Percentiles rank a stretch among this genome's conserved stretches.
Conservation (phyloP, 768 basidiomycete genomes). For the Tricholoma furcatifolium region DNA sequence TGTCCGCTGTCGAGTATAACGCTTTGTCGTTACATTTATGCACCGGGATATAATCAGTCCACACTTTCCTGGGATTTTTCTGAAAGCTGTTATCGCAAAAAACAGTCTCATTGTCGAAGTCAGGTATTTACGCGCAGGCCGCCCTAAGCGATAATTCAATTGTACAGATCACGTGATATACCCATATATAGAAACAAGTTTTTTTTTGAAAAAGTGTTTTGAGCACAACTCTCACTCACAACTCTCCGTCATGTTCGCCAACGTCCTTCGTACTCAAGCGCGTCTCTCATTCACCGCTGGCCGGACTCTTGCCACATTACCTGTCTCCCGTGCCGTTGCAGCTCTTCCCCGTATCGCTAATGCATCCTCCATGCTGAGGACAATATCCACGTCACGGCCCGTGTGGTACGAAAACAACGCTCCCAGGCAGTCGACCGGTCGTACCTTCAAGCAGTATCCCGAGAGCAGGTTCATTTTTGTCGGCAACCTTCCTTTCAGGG, state of each 20-base stretch:
- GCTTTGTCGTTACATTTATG: too few species aligned
- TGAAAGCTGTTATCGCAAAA: too few species aligned
- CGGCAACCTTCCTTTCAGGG: conserved; percentile 53
- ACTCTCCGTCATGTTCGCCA: conserved; percentile 33
- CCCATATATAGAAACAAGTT: conserved; percentile 11
- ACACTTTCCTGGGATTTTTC: too few species aligned
- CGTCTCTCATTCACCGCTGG: conserved; percentile 28
- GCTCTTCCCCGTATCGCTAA: background rate
- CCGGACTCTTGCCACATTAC: conserved; percentile 13
- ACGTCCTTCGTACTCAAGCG: conserved; percentile 34
- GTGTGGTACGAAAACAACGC: background rate
- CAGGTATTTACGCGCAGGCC: too few species aligned
- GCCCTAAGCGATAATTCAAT: too few species aligned
- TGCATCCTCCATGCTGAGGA: conserved; percentile 7
- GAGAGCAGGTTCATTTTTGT: conserved; percentile 38
- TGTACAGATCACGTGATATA: conserved; percentile 3
- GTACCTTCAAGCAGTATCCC: background rate
- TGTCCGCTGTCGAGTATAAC: too few species aligned
- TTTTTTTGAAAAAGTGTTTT: conserved; percentile 7
- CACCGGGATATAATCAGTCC: too few species aligned
- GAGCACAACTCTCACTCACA: background rate
- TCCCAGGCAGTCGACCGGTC: background rate
- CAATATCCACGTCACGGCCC: conserved; percentile 20
- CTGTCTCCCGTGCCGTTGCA: conserved; percentile 1
- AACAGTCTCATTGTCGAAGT: too few species aligned